Conservation (phyloP, 2,329 filamentous ascomycete genomes). For the Neopestalotiopsis sp. region DNA sequence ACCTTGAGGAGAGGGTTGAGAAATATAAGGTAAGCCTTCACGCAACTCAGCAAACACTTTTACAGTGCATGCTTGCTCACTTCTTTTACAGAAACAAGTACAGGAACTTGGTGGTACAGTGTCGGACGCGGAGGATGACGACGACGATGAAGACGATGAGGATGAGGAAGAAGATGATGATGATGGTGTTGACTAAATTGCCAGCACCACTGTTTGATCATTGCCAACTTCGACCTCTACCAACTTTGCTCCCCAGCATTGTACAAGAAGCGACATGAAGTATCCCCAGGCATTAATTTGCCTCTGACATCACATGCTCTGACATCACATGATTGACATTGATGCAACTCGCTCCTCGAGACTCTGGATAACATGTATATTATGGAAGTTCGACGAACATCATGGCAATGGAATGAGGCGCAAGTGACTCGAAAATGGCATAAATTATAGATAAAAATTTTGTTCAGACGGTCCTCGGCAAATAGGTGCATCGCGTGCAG, state of each 20-base stretch:
- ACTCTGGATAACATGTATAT: too few relatives aligned
- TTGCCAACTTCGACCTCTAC: not conserved
- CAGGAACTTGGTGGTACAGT: slow-evolving; percentile 71
- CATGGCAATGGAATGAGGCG: too few relatives aligned
- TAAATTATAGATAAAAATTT: too few relatives aligned
- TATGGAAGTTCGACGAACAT: too few relatives aligned
- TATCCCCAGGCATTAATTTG: too few relatives aligned
- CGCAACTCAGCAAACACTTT: not conserved
- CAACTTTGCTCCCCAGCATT: not conserved
- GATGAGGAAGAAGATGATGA: slow-evolving; percentile 52
- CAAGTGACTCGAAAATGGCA: too few relatives aligned
- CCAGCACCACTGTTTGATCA: not conserved
- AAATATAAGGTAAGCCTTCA: slow-evolving; percentile 70
- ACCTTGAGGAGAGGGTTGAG: slow-evolving; percentile 77
- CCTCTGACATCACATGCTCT: too few relatives aligned
- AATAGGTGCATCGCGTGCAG: too few relatives aligned
- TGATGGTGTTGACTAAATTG: slow-evolving; percentile 33
- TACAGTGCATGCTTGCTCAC: slow-evolving; percentile 18
- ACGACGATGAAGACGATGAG: slow-evolving; percentile 60
- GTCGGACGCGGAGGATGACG: slow-evolving; percentile 77
- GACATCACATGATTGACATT: too few relatives aligned
- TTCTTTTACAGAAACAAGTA: slow-evolving; percentile 55
- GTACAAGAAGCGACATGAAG: not conserved
- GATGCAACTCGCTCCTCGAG: too few relatives aligned
- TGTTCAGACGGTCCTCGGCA: too few relatives aligned